Percentiles rank a stretch among this genome's conserved stretches.
Conservation (phyloP, 78 protist species). For the Emiliania huxleyi region DNA sequence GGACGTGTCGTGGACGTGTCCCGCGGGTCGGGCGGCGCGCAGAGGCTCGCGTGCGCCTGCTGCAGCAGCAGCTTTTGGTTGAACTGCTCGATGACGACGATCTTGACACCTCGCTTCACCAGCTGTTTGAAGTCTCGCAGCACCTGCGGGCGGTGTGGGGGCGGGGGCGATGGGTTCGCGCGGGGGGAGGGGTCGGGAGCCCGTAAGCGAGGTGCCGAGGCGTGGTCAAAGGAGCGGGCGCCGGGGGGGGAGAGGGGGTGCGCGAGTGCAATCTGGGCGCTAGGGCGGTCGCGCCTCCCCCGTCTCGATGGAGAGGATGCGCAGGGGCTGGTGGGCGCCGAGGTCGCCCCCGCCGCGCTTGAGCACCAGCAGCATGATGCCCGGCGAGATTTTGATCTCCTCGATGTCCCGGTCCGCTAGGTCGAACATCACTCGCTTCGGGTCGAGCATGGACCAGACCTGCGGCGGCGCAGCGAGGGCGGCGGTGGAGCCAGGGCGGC, state of each 20-base stretch:
- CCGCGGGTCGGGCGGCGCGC: too few relatives aligned
- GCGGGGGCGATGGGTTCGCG: not conserved
- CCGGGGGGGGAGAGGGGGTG: too few relatives aligned
- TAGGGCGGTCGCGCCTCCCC: too few relatives aligned
- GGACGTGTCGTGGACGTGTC: too few relatives aligned
- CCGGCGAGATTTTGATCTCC: constrained; percentile 26
- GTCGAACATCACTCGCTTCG: not conserved
- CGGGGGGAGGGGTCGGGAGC: too few relatives aligned
- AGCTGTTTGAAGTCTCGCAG: not conserved
- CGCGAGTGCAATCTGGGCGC: too few relatives aligned
- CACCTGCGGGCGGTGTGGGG: not conserved
- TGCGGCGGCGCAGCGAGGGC: not conserved
- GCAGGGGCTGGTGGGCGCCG: not conserved
- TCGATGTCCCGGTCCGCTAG: not conserved
- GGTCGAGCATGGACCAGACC: not conserved
- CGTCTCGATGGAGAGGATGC: not conserved
- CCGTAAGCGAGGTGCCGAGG: too few relatives aligned
- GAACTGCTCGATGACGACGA: constrained; percentile 35
- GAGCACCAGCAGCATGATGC: not conserved
- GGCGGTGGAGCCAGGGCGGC: too few relatives aligned
- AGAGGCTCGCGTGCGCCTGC: not conserved
- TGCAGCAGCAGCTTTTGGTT: constrained; percentile 31
- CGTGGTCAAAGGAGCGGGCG: too few relatives aligned
- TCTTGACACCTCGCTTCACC: not conserved
- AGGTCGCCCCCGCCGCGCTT: too few relatives aligned